phyloP scores from a whole-genome alignment of 2,329 filamentous ascomycete species.

The Pseudocercospora cruenta region DNA sequence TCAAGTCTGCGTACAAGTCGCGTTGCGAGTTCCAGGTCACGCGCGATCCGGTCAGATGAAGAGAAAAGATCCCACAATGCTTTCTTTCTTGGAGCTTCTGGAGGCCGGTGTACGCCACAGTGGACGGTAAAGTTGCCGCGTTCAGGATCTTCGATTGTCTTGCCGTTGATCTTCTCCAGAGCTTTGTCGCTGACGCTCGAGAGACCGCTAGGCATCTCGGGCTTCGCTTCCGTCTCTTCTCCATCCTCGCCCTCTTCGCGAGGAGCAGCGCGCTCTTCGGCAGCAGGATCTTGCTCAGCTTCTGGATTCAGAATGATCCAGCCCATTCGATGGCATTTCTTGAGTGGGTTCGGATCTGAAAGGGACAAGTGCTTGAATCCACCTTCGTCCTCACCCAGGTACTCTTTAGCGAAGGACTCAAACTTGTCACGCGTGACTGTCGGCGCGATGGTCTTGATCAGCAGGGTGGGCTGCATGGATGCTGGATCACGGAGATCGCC shows the following conservation, averaged over 20 bases:
- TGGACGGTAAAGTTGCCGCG: conserved; percentile 97
- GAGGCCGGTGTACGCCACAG: conserved; percentile 92
- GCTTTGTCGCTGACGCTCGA: conserved; percentile 67
- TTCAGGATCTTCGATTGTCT: conserved; percentile 92
- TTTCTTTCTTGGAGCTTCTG: conserved; percentile 84
- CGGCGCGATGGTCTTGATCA: conserved; percentile 97
- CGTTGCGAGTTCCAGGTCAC: conserved; percentile 81
- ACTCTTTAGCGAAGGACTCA: conserved; percentile 91
- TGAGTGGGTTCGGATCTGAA: conserved; percentile 94
- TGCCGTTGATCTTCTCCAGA: conserved; percentile 92
- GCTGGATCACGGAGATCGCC: conserved; percentile 89
- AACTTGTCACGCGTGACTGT: conserved; percentile 93
- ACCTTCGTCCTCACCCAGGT: conserved; percentile 85
- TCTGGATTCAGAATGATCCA: conserved; percentile 95
- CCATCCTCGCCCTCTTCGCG: conserved; percentile 25
- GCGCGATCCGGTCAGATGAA: conserved; percentile 87
- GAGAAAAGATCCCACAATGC: conserved; percentile 97
- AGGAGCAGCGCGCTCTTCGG: conserved; percentile 62
- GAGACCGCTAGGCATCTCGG: conserved; percentile 15
- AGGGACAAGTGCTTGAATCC: conserved; percentile 96
- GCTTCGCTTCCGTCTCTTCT: conserved; percentile 23
- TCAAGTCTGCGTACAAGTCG: conserved; percentile 85
- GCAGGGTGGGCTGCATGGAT: conserved; percentile 82
- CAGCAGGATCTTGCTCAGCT: conserved; percentile 68
- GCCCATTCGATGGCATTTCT: conserved; percentile 95